A percentile compares a stretch with the other conserved stretches of the same genome.
Conservation (phyloP, 2,329 filamentous ascomycete genomes). For the Hawksworthiomyces lignivorus region DNA sequence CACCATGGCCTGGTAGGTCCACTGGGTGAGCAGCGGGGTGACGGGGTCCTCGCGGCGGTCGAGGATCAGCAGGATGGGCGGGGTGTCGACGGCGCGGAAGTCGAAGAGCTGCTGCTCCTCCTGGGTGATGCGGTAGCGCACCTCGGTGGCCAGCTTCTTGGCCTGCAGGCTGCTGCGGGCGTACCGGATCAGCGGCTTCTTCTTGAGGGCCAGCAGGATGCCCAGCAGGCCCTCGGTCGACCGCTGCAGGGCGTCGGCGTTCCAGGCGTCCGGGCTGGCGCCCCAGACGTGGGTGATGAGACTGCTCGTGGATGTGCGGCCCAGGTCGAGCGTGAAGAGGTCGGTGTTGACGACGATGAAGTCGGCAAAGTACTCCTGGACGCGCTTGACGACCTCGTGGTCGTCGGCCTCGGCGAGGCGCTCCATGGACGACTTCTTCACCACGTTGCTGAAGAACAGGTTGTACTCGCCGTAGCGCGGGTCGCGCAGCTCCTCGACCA, state of each 20-base stretch:
- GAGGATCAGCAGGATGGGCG: constrained; percentile 82
- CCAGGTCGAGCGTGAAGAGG: constrained; percentile 70
- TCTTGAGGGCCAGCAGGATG: constrained; percentile 81
- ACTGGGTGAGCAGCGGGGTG: constrained; percentile 89
- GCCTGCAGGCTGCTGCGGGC: constrained; percentile 83
- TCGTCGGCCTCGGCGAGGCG: constrained; percentile 93
- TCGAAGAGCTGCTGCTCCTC: constrained; percentile 96
- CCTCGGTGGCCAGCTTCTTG: constrained; percentile 88
- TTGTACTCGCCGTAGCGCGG: constrained; percentile 98
- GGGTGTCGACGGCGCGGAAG: constrained; percentile 89
- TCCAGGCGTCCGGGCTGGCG: constrained; percentile 77
- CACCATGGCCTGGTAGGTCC: constrained; percentile 99
- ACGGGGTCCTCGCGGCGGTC: constrained; percentile 92
- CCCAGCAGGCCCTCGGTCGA: constrained; percentile 83
- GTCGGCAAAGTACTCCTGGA: constrained; percentile 96
- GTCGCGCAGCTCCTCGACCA: constrained; percentile 92
- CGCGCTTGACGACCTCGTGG: constrained; percentile 87
- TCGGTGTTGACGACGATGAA: constrained; percentile 94
- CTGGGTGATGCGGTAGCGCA: constrained; percentile 87
- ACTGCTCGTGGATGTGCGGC: constrained; percentile 4
- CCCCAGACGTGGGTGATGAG: constrained; percentile 66
- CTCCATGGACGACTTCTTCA: constrained; percentile 93
- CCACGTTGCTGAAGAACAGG: constrained; percentile 94
- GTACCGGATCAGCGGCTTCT: constrained; percentile 91
- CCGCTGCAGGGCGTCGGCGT: constrained; percentile 77